Evolutionary conservation across 2,329 filamentous ascomycete genomes (phyloP), one percentile per base, ranked within the genome.

Genomic region (Westerdykella aurantiaca): DNA sequence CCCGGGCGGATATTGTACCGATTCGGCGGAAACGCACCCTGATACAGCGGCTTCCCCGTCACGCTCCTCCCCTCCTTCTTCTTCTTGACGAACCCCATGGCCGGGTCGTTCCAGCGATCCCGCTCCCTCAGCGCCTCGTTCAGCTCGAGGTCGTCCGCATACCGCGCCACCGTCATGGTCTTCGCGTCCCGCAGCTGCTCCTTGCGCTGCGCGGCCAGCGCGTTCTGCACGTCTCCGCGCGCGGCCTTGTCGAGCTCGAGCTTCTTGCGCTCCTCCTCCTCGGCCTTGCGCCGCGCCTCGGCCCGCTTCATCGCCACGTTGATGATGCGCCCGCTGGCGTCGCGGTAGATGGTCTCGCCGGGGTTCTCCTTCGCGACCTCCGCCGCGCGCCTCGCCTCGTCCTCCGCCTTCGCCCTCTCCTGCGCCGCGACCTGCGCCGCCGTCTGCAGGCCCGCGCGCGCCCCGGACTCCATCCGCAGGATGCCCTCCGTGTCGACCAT

Each of bases 81-180:
- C 69, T 69, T 79, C 59, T 60, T 73, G 64, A 96, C 64, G 58
- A 97, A 94, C 55, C 81, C 79, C 46, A 84, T 83, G 69, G 94
- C 94, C 1, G 93, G 93, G 70, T 98, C 93, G 64, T 95, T 91
- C 94, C 94, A 98, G 54, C 91, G 74, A 45, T 83, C 78, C 58
- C 79, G 71, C 44, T 81, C 82, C 70, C 81, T 90, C 56, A 96
- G 60, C 66, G 95, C 88, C 31, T 79, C 76, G 56, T 98, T 98
- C 74, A 98, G 74, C 40, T 86, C 83, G 54, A 78, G 82, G 60
- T 98, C 94, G 60, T 97, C 90, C n/a, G 79, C 83, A 35, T 78
- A 79, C 43, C 93, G 73, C 16, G 90, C 88, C 41, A 98, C 69
- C 0, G 80, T 79, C 82, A 97, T 85, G 45, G 85, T 79, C 63